phyloP scores from a whole-genome alignment of 2,329 filamentous ascomycete species.

The Fusarium begoniae region DNA sequence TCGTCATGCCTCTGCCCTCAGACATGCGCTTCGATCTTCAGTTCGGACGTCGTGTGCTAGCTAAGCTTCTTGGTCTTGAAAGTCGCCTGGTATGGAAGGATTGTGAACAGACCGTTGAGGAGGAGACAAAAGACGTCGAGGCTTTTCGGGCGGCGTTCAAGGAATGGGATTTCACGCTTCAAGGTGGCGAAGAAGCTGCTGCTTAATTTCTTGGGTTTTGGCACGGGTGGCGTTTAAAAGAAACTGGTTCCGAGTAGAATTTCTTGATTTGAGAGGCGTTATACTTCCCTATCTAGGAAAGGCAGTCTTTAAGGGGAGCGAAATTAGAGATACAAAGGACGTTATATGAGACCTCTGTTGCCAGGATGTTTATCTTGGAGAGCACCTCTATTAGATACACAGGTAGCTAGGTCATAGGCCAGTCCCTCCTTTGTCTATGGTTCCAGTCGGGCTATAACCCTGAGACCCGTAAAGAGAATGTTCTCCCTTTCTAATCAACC shows the following conservation, averaged over 20 bases:
- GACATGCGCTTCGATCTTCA: conserved; percentile 87
- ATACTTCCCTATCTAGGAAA: not conserved
- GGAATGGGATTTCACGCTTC: conserved; percentile 82
- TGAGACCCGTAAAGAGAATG: not conserved
- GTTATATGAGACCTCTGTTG: not conserved
- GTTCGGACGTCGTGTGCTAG: conserved; percentile 87
- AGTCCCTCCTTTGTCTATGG: not conserved
- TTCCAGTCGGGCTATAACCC: not conserved
- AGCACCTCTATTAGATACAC: not conserved
- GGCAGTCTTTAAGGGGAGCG: not conserved
- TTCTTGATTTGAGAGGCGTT: not conserved
- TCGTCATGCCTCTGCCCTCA: conserved; percentile 78
- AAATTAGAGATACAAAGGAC: not conserved
- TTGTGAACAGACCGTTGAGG: conserved; percentile 77
- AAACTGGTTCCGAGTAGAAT: conserved; percentile 2
- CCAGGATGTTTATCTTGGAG: not conserved
- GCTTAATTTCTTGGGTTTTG: conserved; percentile 10
- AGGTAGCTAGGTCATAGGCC: not conserved
- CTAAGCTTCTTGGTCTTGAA: conserved; percentile 85
- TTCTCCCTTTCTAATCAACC: not conserved
- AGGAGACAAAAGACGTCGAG: conserved; percentile 81
- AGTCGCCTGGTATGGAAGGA: conserved; percentile 85
- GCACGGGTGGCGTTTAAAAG: conserved; percentile 35
- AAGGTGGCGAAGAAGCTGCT: conserved; percentile 17
- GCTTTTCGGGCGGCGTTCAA: conserved; percentile 85